Conservation (phyloP, 2,329 filamentous ascomycete genomes). For the Colletotrichum musae region DNA sequence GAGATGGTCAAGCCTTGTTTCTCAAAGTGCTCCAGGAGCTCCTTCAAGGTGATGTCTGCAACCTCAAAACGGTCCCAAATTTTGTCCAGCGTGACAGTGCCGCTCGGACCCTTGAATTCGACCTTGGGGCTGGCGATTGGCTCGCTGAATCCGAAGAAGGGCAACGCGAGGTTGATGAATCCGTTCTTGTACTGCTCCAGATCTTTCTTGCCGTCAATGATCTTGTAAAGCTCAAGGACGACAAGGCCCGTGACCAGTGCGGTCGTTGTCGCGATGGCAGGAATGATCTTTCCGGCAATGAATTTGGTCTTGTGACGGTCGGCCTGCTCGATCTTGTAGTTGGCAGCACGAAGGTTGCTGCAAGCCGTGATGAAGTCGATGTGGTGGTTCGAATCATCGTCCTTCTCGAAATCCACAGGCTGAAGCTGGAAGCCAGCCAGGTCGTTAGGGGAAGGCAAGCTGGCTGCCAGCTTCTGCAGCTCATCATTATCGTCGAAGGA, state of each 20-base stretch:
- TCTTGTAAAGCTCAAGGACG: constrained; percentile 94
- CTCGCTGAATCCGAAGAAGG: constrained; percentile 99
- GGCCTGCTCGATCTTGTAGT: constrained; percentile 95
- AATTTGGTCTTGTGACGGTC: constrained; percentile 99
- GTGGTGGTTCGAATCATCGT: constrained; percentile 97
- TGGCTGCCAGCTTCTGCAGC: constrained; percentile 78
- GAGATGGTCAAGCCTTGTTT: constrained; percentile 84
- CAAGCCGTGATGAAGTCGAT: constrained; percentile 99
- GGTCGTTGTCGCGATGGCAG: constrained; percentile 97
- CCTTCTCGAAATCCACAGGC: constrained; percentile 98
- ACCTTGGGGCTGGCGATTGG: constrained; percentile 95
- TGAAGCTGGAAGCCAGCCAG: constrained; percentile 90
- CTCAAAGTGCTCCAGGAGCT: constrained; percentile 88
- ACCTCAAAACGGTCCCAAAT: constrained; percentile 98
- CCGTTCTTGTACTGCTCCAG: constrained; percentile 99
- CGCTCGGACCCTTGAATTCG: constrained; percentile 84
- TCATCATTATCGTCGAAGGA: constrained; percentile 82
- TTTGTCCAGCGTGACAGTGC: constrained; percentile 90
- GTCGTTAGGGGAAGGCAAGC: constrained; percentile 83
- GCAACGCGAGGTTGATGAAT: constrained; percentile 95
- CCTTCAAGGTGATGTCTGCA: constrained; percentile 84
- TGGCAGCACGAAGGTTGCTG: constrained; percentile 95
- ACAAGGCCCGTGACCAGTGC: constrained; percentile 95
- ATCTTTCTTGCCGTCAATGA: constrained; percentile 95
- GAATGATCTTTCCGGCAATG: constrained; percentile 99